Base-by-base conservation (phyloP, 176 grass and related monocot genomes). In the Alloteropsis semialata region DNA sequence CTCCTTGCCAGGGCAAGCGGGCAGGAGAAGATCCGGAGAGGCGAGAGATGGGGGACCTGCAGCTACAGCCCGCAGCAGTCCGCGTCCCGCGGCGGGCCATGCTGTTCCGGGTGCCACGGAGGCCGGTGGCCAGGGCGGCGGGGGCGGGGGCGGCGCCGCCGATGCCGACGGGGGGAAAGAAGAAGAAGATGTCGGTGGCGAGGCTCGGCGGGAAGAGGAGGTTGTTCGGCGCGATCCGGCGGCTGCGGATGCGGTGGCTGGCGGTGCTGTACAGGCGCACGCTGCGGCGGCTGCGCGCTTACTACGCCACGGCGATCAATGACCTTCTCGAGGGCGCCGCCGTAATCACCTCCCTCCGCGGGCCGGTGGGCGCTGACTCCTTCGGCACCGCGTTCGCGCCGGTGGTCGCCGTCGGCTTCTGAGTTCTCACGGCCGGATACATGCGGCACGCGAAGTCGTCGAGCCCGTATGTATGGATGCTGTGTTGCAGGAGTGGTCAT, bases 281-380 rank as follows among this genome's bases (percentile, higher is more conserved):
- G 37, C 80, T 94, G 28, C 88, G 87, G 46, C 83, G 82, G 86
- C 68, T 94, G 75, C 80, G 92, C 50, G 74, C 84, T 33, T 87
- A 77, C 53, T 94, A 94, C 78, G 34, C 82, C 69, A 69, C 66
- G 60, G 70, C 84, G 54, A 51, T 94, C 33, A 67, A 79, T 39
- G 92, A 94, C 74, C 86, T 94, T 82, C 17, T 91, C 12, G 89
- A 88, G 81, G 86, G 92, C 12, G 81, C 89, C 6, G 82, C 86
- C 12, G 53, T 17, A 25, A 5, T 84, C 11, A 58, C 69, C 83
- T 67, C 82, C 30, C 41, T 91, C 27, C 82, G 46, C n/a, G 69
- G 79, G 0, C 55, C 86, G 30, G 74, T 82, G 28, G 83, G 79
- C 78, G 45, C 81, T 11, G 89, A 94, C 72, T 80, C 89, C 46